Conservation (phyloP, 768 basidiomycete genomes). For the Pleurotus eryngii region DNA sequence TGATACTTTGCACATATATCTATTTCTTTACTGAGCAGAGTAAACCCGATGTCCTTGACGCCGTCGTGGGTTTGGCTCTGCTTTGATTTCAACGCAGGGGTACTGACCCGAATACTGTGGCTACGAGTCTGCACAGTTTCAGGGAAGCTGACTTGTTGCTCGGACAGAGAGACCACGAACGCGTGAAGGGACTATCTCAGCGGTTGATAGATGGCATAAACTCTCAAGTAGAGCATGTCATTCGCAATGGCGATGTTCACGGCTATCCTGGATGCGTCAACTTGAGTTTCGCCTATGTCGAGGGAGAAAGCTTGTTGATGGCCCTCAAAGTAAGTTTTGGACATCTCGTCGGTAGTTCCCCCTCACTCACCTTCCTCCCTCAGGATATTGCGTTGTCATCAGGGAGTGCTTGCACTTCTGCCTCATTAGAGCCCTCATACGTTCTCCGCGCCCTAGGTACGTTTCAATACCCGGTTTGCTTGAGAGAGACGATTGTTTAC, state of each 20-base stretch:
- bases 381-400: constrained; percentile 97
- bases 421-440: constrained; percentile 97
- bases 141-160: constrained; percentile 18
- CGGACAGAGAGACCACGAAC: constrained; percentile 72
- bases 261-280: constrained; percentile 98
- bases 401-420: constrained; percentile 97
- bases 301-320: constrained; percentile 97
- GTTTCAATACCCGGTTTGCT: constrained; percentile 9
- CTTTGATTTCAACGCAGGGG: constrained; percentile 87
- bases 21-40: constrained; percentile 17
- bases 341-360: not conserved
- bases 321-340: constrained; percentile 74
- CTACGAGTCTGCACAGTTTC: not conserved
- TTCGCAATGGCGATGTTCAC: constrained; percentile 87
- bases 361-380: constrained; percentile 5
- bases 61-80: constrained; percentile 38
- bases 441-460: constrained; percentile 91
- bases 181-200: constrained; percentile 71
- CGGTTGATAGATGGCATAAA: constrained; percentile 82
- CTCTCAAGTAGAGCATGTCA: constrained; percentile 81
- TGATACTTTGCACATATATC: constrained; percentile 30
- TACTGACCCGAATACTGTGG: constrained; percentile 54
- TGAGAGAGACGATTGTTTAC: not conserved
- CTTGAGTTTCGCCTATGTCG: constrained; percentile 93
- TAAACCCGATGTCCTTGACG: not conserved